Percentiles rank a stretch among this genome's conserved stretches.
These are phyloP conservation scores for Atkinsonella texensis DNA, from an alignment of 2,329 filamentous ascomycete genomes.

Conservation along the genomic window DNA sequence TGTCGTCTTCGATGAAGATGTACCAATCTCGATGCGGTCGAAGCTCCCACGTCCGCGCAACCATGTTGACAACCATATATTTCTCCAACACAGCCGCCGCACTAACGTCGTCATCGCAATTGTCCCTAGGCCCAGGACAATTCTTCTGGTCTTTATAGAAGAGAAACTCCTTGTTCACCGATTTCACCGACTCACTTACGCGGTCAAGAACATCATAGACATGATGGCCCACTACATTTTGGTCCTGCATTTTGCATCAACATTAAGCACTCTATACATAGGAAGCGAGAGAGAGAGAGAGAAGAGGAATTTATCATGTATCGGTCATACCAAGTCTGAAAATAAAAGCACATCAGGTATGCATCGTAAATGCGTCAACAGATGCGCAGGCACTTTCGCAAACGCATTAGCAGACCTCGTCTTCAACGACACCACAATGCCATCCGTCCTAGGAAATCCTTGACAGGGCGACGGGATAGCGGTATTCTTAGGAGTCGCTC, in stretches of 20 bases:
- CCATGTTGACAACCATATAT: slow-evolving; percentile 49
- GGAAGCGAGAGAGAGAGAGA: neutral
- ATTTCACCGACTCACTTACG: slow-evolving; percentile 24
- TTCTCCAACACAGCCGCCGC: slow-evolving; percentile 44
- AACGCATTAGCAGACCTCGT: slow-evolving; percentile 45
- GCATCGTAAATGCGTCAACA: slow-evolving; percentile 42
- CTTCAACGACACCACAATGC: slow-evolving; percentile 43
- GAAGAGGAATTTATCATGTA: neutral
- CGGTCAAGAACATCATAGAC: slow-evolving; percentile 29
- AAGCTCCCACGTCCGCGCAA: slow-evolving; percentile 41
- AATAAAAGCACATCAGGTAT: slow-evolving; percentile 45
- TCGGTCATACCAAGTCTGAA: slow-evolving; percentile 32
- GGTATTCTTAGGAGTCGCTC: slow-evolving; percentile 21
- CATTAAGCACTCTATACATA: neutral
- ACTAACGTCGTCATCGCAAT: slow-evolving; percentile 23
- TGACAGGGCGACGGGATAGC: slow-evolving; percentile 27
- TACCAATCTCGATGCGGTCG: slow-evolving; percentile 45
- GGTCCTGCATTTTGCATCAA: slow-evolving; percentile 22
- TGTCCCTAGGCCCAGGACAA: slow-evolving; percentile 34
- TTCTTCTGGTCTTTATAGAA: slow-evolving; percentile 32
- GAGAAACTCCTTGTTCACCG: slow-evolving; percentile 30
- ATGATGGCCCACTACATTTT: slow-evolving; percentile 34
- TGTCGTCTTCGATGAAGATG: slow-evolving; percentile 47
- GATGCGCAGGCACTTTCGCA: slow-evolving; percentile 41
- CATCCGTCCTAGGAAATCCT: slow-evolving; percentile 29